Evolutionary conservation across 495 filamentous ascomycete species (phyloP), one percentile per base, ranked within the genome.

Genomic region (Amphirosellinia nigrospora): DNA sequence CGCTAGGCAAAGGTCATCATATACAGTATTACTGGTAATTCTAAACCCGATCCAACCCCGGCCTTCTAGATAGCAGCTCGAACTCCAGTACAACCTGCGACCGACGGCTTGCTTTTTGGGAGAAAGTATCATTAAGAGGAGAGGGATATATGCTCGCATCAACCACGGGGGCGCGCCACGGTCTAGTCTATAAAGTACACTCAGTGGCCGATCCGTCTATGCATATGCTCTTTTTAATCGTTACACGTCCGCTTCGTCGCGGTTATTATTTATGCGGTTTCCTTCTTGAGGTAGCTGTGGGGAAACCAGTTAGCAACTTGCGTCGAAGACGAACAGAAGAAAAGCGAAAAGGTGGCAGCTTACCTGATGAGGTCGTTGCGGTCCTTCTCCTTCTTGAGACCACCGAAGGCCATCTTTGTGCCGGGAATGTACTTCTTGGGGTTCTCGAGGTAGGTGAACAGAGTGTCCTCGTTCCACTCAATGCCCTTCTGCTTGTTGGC

Each of bases 331-430:
- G n/a, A 15, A 23, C 13, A 34, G 71, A 56, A 73, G 73, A 69
- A 73, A 60, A 45, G 62, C 45, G 70, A 60, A n/a, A 15, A 75
- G n/a, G n/a, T n/a, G n/a, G n/a, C n/a, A n/a, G 87, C 93, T 76
- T 91, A 97, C 93, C 94, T 95, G 88, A 98, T 97, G 75, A 99
- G 88, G 85, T 99, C 96, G 84, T 98, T 98, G 82, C 96, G 88
- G 86, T 99, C 96, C 92, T 98, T 98, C 74, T 87, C 89, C 92
- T 99, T 99, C 95, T 99, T 99, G 75, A 99, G 87, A 80, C 96
- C 96, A 86, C 96, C 96, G 82, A 99, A 99, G 78, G 96, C 96
- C 96, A 99, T 99, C 93, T 99, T 99, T 83, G 96, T 99, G 75
- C 96, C 96, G 77, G 96, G 96, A 72, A 99, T 98, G 90, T 81